A percentile compares a stretch with the other conserved stretches of the same genome.
Conservation (phyloP, 345 rosid species). For the Clausena lansium region DNA sequence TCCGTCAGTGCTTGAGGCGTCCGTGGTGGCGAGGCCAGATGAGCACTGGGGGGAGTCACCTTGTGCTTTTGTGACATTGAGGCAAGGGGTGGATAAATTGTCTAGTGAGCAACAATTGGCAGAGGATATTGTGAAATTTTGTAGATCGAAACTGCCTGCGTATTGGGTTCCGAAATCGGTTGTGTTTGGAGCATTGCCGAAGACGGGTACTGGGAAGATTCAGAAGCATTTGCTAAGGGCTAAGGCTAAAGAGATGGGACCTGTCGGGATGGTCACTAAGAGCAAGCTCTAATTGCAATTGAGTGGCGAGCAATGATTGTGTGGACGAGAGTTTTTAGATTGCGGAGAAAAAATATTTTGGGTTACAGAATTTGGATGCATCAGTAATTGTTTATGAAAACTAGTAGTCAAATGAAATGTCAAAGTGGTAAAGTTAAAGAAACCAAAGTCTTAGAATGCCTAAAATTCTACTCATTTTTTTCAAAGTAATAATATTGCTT, state of each 20-base stretch:
- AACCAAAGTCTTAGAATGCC: no score
- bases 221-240: slow-evolving; percentile 80
- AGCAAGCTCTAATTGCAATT: no score
- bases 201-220: slow-evolving; percentile 89
- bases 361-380: no score
- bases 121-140: slow-evolving; percentile 63
- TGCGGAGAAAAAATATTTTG: no score
- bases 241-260: slow-evolving; percentile 76
- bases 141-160: slow-evolving; percentile 67
- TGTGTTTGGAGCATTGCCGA: slow-evolving; percentile 78
- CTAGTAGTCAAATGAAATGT: no score
- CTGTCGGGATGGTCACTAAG: slow-evolving; percentile 17
- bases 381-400: no score
- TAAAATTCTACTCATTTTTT: no score
- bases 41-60: slow-evolving; percentile 90
- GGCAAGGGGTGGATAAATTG: slow-evolving; percentile 40
- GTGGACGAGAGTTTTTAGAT: no score
- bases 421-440: no score
- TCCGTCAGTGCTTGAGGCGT: slow-evolving; percentile 76
- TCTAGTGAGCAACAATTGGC: slow-evolving; percentile 38
- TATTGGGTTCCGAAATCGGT: slow-evolving; percentile 89
- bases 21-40: slow-evolving; percentile 82
- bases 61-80: slow-evolving; percentile 78
- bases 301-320: no score
- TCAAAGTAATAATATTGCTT: no score